phyloP scores from a whole-genome alignment of 768 basidiomycete genomes.

The Phylloporus sp. region DNA sequence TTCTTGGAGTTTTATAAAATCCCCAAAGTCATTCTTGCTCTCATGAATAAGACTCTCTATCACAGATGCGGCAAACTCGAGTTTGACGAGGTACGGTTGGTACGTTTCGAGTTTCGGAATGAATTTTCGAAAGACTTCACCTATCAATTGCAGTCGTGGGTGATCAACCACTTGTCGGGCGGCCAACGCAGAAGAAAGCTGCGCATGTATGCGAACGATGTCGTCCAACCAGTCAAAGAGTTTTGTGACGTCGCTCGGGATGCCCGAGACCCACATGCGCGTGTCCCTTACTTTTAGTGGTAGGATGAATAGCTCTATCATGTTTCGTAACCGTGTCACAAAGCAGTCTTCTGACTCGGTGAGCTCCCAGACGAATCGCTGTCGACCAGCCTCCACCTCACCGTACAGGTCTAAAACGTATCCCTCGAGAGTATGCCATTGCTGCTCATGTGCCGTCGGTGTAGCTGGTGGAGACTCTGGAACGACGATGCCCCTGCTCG shows the following conservation, averaged over 20 bases:
- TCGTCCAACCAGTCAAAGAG: slow-evolving; percentile 89
- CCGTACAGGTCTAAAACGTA: slow-evolving; percentile 35
- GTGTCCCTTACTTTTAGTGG: slow-evolving; percentile 73
- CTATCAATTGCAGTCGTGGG: slow-evolving; percentile 49
- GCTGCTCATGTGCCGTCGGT: slow-evolving; percentile 13
- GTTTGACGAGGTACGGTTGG: slow-evolving; percentile 77
- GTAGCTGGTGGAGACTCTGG: slow-evolving; percentile 7
- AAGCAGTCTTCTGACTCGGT: slow-evolving; percentile 66
- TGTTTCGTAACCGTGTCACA: slow-evolving; percentile 58
- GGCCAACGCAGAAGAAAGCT: slow-evolving; percentile 51
- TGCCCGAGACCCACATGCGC: slow-evolving; percentile 74
- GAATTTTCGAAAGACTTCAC: slow-evolving; percentile 56
- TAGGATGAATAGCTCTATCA: slow-evolving; percentile 68
- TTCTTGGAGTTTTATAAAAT: slow-evolving; percentile 75
- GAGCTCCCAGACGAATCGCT: slow-evolving; percentile 67
- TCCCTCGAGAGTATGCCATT: slow-evolving; percentile 22
- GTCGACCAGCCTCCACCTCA: slow-evolving; percentile 53
- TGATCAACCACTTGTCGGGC: slow-evolving; percentile 38
- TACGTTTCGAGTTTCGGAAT: slow-evolving; percentile 74
- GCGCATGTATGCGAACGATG: slow-evolving; percentile 71
- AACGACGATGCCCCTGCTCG: slow-evolving; percentile 5
- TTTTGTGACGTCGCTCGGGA: slow-evolving; percentile 65
- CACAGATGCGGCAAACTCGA: slow-evolving; percentile 54
- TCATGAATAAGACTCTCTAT: slow-evolving; percentile 50
- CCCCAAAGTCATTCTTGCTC: slow-evolving; percentile 70